Evolutionary conservation across 192 early-diverging fungal species (phyloP), one percentile per base, ranked within the genome.

Genomic region (Coemansia asiatica): DNA sequence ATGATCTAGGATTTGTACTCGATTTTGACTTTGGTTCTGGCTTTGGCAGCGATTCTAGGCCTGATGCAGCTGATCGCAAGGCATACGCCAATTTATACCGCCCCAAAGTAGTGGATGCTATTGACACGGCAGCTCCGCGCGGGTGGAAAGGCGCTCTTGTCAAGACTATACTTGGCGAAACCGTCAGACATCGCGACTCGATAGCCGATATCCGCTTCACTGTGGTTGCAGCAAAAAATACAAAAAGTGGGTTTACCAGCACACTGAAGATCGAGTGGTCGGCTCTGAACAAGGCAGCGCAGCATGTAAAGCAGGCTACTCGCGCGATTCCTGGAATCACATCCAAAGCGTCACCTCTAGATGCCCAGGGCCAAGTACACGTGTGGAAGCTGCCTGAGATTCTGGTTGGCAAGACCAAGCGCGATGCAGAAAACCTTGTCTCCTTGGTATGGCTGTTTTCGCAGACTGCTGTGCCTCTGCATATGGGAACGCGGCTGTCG

Each of bases 361-460:
- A 36, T 36, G 35, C 35, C 13, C 35, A 36, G 13, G 22, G 12
- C 25, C 21, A 4, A 8, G 22, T 26, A 48, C 71, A 74, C 25
- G 13, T 27, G 15, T 74, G 71, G 65, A 27, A 35, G 16, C 26
- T 58, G 50, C 72, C 66, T 18, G 2, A 16, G 4, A 19, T 40
- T 5, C 28, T 67, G 10, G 8, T 59, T 0, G 72, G 72, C 6
- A 50, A 44, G 0, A 64, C 62, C 0, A 35, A 53, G 53, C 66
- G 66, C 35, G 61, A 58, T 48, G 72, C 72, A 0, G 27, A 49
- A 6, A 61, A 74, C 27, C 58, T 68, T 4, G 38, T 38, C 6
- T 56, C 57, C 1, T 66, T 74, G 5, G 51, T 51, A 23, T 68
- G 56, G 21, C 62, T 74, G 28, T 74, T 60, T n/a, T 56, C 56